Conservation (phyloP, 192 early-diverging fungal genomes). For the Linnemannia elongata region DNA sequence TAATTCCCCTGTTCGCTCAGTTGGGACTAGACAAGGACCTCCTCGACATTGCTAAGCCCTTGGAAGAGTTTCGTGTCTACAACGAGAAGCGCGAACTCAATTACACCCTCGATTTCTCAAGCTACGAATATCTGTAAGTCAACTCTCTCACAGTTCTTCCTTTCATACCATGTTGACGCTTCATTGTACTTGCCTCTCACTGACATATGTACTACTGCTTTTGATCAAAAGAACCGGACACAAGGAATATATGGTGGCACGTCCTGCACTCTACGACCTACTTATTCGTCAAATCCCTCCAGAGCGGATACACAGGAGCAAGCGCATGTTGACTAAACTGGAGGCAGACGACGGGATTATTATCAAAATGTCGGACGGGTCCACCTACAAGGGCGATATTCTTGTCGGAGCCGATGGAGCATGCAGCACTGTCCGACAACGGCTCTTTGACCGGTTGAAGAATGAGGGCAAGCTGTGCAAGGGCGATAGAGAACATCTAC, state of each 20-base stretch:
- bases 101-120: neutral
- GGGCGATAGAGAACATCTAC: neutral
- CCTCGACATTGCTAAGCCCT: neutral
- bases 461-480: neutral
- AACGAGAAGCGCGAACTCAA: neutral
- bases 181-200: neutral
- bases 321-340: slow-evolving; percentile 14
- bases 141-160: neutral
- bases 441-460: slow-evolving; percentile 2
- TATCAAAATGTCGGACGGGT: slow-evolving; percentile 26
- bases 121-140: neutral
- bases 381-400: slow-evolving; percentile 23
- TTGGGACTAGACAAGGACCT: slow-evolving; percentile 15
- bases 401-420: slow-evolving; percentile 55
- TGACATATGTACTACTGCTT: neutral
- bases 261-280: slow-evolving; percentile 22
- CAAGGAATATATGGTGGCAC: neutral
- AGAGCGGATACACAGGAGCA: slow-evolving; percentile 21
- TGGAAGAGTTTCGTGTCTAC: neutral
- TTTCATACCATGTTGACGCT: neutral
- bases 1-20: neutral
- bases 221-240: slow-evolving; percentile 7
- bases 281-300: neutral
- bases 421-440: slow-evolving; percentile 27
- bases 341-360: slow-evolving; percentile 25